These are phyloP conservation scores for Rosa rugosa DNA, from an alignment of 306 rosid species.

Conservation along the genomic window DNA sequence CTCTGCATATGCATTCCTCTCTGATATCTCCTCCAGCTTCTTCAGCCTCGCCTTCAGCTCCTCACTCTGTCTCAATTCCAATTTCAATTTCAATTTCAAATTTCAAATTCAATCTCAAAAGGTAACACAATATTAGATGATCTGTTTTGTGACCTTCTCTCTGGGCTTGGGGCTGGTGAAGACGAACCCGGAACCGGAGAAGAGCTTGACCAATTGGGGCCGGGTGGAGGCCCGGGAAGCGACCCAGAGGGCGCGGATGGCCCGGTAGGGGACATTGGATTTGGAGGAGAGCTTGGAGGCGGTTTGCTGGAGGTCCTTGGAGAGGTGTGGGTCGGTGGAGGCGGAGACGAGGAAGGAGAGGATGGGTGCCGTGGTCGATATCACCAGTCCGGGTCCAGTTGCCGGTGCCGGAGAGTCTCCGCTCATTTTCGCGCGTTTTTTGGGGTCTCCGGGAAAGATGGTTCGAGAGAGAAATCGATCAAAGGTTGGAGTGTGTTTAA, in stretches of 20 bases:
- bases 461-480: neutral
- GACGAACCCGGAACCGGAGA: constrained; percentile 50
- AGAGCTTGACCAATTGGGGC: constrained; percentile 49
- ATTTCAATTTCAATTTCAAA: neutral
- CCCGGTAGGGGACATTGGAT: constrained; percentile 48
- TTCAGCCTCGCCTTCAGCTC: constrained; percentile 73
- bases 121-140: neutral
- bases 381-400: constrained; percentile 45
- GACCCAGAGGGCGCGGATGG: constrained; percentile 59
- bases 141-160: constrained; percentile 52
- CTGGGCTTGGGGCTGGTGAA: constrained; percentile 76
- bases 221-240: constrained; percentile 42
- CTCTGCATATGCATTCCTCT: constrained; percentile 81
- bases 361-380: constrained; percentile 49
- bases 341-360: constrained; percentile 51
- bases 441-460: neutral
- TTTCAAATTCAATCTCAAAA: neutral
- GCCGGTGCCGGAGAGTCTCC: neutral
- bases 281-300: constrained; percentile 51
- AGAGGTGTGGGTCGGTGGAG: constrained; percentile 44
- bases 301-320: constrained; percentile 52
- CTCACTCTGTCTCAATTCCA: constrained; percentile 52
- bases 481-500: neutral
- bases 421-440: constrained; percentile 19
- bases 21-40: constrained; percentile 66